Base-by-base conservation (phyloP, 129 eudicot species). In the Tagetes patula region DNA sequence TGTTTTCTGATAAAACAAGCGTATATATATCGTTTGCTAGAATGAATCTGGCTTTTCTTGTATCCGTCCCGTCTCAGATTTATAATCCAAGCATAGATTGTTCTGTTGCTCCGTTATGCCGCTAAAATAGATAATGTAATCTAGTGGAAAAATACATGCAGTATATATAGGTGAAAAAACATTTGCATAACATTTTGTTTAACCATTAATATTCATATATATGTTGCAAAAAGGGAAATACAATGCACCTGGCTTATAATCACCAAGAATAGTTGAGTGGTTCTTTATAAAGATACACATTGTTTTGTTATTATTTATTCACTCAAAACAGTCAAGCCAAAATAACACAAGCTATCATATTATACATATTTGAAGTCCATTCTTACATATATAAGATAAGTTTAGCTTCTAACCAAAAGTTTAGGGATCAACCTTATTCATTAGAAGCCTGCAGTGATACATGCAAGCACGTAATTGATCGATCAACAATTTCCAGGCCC, bases 401-500 rank as follows among this genome's bases (percentile, higher is more conserved):
- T 62, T 78, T 32, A 20, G 47, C 65, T 70, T 70, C 71, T 38
- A 71, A 63, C 47, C 39, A 62, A 39, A 49, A 1, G 55, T 49
- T 47, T 38, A 70, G 31, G 40, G 40, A 49, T 78, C 77, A 63
- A 70, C 49, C 67, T 61, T 47, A 6, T 20, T 59, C 54, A 38
- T 9, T 20, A 50, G 61, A 63, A 78, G 72, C 60, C 1, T 20
- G 27, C 27, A 0, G 32, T 56, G 47, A 48, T 49, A 2, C 3
- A 50, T 31, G 63, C 6, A 64, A 45, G 46, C 30, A 1, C 27
- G 27, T 20, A 20, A 20, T 20, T 20, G 27, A 20, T 41, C 45
- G 69, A 65, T 79, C 74, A 79, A 54, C 67, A 72, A 42, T 43
- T 79, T 20, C 53, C 42, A 54, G 73, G 82, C 20, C 61, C 73